Conservation (phyloP, 2,329 filamentous ascomycete genomes). For the Paecilomyces sp. region DNA sequence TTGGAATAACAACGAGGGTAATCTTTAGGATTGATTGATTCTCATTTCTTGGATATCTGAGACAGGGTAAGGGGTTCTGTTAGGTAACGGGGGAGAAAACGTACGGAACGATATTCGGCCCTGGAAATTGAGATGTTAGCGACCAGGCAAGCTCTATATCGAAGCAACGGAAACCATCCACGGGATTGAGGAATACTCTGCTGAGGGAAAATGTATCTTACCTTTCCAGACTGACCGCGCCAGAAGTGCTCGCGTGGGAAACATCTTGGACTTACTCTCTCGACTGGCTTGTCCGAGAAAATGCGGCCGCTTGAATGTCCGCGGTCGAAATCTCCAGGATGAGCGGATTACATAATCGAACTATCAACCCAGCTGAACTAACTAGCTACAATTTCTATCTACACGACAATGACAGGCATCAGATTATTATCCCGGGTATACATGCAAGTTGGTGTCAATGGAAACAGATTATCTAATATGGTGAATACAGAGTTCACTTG, state of each 20-base stretch:
- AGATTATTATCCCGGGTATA: too few relatives aligned
- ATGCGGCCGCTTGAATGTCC: background rate
- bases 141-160: background rate
- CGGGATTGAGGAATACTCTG: background rate
- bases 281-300: background rate
- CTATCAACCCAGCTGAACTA: background rate
- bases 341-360: background rate
- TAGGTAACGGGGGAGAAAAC: slow-evolving; percentile 18
- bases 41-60: background rate
- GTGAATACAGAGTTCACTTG: background rate
- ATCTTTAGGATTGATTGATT: too few relatives aligned
- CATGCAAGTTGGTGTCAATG: too few relatives aligned
- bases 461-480: background rate
- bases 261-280: slow-evolving; percentile 45
- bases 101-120: slow-evolving; percentile 65
- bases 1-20: too few relatives aligned
- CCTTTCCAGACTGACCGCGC: slow-evolving; percentile 87
- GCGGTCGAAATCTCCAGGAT: background rate
- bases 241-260: slow-evolving; percentile 59
- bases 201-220: slow-evolving; percentile 30
- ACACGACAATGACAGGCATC: too few relatives aligned
- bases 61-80: too few relatives aligned
- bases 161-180: background rate
- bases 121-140: slow-evolving; percentile 31
- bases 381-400: too few relatives aligned